Base-by-base conservation (phyloP, 2,329 filamentous ascomycete species). In the Penicillium hordei region DNA sequence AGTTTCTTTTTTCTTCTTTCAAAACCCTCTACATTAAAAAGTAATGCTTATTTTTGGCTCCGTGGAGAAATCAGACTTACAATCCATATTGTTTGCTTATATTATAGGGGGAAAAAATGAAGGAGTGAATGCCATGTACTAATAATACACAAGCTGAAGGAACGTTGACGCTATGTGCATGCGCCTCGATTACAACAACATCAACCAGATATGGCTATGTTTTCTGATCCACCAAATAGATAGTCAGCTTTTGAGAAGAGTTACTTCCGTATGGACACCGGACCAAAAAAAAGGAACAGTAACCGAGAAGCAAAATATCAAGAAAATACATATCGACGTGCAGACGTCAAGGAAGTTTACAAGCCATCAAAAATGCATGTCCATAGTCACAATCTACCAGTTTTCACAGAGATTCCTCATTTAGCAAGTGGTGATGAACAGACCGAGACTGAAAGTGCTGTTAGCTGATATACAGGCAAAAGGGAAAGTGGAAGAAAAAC, bases 351-450 rank as follows among this genome's bases (percentile, higher is more conserved):
- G 21, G 2, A 17, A n/a, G 33, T 54, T 53, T 54, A 52, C 48
- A 52, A 40, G 27, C 48, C 40, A 50, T 29, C 27, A 25, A 21
- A 4, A 31, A 45, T n/a, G 23, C 53, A 44, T 51, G 31, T 52
- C 46, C 33, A 48, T 27, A 38, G 46, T 33, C 31, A 17, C 23
- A 38, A 23, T 44, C 27, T 21, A 38, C n/a, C n/a, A 36, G 23
- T 25, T n/a, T 38, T 23, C 39, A 55, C 9, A 33, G 4, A 40
- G 3, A 8, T 29, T 29, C 42, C 34, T 21, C 29, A 42, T 61
- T 70, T 71, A 77, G 62, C 75, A 78, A 50, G 69, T 70, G n/a
- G 75, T 78, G 56, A 78, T 72, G 64, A 67, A 78, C 39, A 78
- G 67, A 58, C 76, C 76, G 48, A 78, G 66, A 48, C 74, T 76